These are phyloP conservation scores for Leccinum variicolor DNA, from an alignment of 768 basidiomycete genomes.

Conservation along the genomic window DNA sequence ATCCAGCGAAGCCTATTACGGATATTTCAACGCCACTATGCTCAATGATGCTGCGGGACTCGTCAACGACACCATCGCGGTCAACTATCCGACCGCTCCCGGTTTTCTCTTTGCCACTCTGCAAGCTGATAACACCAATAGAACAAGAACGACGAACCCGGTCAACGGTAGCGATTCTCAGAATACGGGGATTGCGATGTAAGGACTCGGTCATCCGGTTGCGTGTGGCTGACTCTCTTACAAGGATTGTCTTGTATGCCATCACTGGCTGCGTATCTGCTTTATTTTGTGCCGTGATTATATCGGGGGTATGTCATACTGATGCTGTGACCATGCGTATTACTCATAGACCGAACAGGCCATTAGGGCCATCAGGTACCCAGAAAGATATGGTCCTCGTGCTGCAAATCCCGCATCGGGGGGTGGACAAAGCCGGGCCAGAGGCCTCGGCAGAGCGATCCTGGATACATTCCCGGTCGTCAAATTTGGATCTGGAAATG, in stretches of 20 bases:
- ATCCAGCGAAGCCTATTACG: slow-evolving; percentile 48
- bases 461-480: slow-evolving; percentile 94
- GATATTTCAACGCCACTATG: slow-evolving; percentile 55
- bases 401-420: slow-evolving; percentile 28
- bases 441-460: slow-evolving; percentile 89
- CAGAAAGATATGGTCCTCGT: slow-evolving; percentile 88
- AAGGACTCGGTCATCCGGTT: slow-evolving; percentile 19
- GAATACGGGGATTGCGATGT: slow-evolving; percentile 79
- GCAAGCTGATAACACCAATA: slow-evolving; percentile 47
- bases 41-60: slow-evolving; percentile 51
- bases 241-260: slow-evolving; percentile 75
- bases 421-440: slow-evolving; percentile 62
- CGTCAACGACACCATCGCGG: slow-evolving; percentile 44
- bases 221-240: slow-evolving; percentile 7
- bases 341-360: slow-evolving; percentile 43
- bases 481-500: slow-evolving; percentile 58
- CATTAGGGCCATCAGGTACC: slow-evolving; percentile 81
- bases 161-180: slow-evolving; percentile 9
- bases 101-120: slow-evolving; percentile 74
- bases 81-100: slow-evolving; percentile 41
- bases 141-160: slow-evolving; percentile 12
- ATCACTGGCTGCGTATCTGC: slow-evolving; percentile 88
- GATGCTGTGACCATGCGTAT: background rate
- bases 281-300: slow-evolving; percentile 79
- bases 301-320: slow-evolving; percentile 64